Conservation (phyloP, 495 filamentous ascomycete species). For the Thermochaetoides thermophila region DNA sequence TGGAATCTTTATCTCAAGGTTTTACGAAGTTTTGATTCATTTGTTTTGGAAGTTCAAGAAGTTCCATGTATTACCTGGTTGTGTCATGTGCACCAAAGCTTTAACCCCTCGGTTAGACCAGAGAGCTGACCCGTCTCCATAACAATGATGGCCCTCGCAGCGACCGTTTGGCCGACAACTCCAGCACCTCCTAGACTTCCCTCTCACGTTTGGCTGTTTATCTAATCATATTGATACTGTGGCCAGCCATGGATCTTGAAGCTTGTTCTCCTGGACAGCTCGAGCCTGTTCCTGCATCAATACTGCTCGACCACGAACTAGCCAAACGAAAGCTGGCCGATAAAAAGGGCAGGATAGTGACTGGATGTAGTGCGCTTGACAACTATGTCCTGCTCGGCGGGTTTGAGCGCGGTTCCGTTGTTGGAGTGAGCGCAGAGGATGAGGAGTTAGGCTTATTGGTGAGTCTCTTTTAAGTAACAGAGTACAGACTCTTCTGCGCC, state of each 20-base stretch:
- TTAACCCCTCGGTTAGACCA: no score
- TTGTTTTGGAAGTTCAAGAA: no score
- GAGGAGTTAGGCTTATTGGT: conserved; percentile 25
- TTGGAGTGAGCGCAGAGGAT: conserved; percentile 34
- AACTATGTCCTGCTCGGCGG: conserved; percentile 29
- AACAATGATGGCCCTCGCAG: neutral
- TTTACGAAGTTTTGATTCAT: no score
- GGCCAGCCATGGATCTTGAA: no score
- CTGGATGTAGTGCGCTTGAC: conserved; percentile 32
- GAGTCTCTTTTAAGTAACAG: conserved; percentile 15
- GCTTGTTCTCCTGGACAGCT: neutral
- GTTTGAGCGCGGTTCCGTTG: conserved; percentile 31
- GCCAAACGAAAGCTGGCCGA: conserved; percentile 7
- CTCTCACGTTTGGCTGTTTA: neutral
- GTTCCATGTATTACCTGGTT: no score
- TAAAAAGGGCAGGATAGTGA: conserved; percentile 11
- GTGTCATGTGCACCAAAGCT: no score
- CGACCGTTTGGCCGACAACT: conserved; percentile 1
- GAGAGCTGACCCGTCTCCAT: no score
- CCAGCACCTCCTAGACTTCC: neutral
- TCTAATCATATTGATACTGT: no score
- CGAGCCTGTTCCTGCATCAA: conserved; percentile 6
- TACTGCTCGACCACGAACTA: conserved; percentile 17
- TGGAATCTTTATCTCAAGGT: no score
- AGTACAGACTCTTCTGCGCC: no score